A percentile compares a stretch with the other conserved stretches of the same genome.
These are phyloP conservation scores for Jaenimonas drosophilae DNA, from an alignment of 208 protist species.

Conservation along the genomic window DNA sequence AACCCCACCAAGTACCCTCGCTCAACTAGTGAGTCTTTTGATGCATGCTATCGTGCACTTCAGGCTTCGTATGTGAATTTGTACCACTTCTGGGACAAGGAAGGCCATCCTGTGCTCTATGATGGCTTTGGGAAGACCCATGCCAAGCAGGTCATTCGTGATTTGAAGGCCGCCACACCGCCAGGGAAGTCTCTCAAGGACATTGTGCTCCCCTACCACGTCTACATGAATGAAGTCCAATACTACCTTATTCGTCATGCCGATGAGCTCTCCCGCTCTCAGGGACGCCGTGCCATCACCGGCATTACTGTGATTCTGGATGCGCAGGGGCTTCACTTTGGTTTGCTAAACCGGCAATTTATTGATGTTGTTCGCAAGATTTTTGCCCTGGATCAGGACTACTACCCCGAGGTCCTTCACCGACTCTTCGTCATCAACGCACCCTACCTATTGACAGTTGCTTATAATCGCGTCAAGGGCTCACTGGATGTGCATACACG, in stretches of 20 bases:
- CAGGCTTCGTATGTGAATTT: constrained; percentile 35
- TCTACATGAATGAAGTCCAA: constrained; percentile 72
- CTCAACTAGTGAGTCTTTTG: constrained; percentile 8
- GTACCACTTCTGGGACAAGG: constrained; percentile 74
- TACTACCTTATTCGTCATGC: constrained; percentile 48
- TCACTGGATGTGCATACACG: constrained; percentile 54
- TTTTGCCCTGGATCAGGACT: constrained; percentile 54
- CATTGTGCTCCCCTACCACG: constrained; percentile 47
- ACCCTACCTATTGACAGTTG: constrained; percentile 29
- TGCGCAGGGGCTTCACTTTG: constrained; percentile 40
- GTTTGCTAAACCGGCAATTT: constrained; percentile 33
- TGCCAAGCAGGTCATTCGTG: constrained; percentile 24
- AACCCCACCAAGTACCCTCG: constrained; percentile 5
- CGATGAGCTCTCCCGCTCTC: constrained; percentile 13
- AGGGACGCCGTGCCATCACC: constrained; percentile 23
- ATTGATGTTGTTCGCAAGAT: constrained; percentile 29
- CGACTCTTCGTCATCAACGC: constrained; percentile 68
- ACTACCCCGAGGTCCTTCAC: constrained; percentile 72
- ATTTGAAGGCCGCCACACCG: constrained; percentile 14
- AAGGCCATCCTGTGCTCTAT: constrained; percentile 60
- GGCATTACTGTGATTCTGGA: constrained; percentile 61
- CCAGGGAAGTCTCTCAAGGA: constrained; percentile 23
- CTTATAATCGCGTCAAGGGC: constrained; percentile 39
- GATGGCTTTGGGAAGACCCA: constrained; percentile 37
- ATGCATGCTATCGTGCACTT: constrained; percentile 32